A percentile compares a stretch with the other conserved stretches of the same genome.
phyloP scores from a whole-genome alignment of 495 filamentous ascomycete genomes.

The Lepraria neglecta region DNA sequence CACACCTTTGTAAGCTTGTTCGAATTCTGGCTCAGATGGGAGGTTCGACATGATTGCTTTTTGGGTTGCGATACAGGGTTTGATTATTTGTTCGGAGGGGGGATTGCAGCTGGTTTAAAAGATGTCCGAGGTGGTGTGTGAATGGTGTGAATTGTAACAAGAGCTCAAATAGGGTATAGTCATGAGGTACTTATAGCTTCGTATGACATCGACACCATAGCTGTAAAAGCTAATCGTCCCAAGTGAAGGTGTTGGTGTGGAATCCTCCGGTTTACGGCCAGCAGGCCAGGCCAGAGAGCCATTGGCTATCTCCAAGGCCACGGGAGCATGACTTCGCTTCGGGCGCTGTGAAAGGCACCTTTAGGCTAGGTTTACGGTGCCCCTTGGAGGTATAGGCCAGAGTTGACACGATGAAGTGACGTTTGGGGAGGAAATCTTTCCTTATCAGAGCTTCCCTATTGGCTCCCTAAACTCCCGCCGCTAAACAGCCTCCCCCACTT shows the following conservation, averaged over 20 bases:
- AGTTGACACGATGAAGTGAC: constrained; percentile 16
- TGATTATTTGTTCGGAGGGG: background rate
- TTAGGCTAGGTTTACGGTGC: constrained; percentile 5
- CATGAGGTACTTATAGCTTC: constrained; percentile 6
- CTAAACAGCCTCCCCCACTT: constrained; percentile 14
- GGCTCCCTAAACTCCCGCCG: background rate
- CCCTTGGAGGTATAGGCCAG: background rate
- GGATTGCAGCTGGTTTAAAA: background rate
- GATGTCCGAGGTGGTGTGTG: background rate
- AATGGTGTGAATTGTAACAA: background rate
- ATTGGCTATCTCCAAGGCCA: background rate
- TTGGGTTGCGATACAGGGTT: background rate
- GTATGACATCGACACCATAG: background rate
- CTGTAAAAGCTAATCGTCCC: constrained; percentile 1
- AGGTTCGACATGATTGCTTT: constrained; percentile 68
- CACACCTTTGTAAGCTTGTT: constrained; percentile 95
- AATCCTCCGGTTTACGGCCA: constrained; percentile 11
- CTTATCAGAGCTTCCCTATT: constrained; percentile 7
- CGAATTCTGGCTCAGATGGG: constrained; percentile 88
- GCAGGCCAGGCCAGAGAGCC: background rate
- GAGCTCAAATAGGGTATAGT: background rate
- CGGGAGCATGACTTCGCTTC: background rate
- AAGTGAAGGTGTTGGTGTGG: constrained; percentile 3
- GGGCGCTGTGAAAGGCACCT: background rate
- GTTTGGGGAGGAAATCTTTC: constrained; percentile 5